Evolutionary conservation across 2,329 filamentous ascomycete genomes (phyloP).

Genomic region (Ophiostoma montium): DNA sequence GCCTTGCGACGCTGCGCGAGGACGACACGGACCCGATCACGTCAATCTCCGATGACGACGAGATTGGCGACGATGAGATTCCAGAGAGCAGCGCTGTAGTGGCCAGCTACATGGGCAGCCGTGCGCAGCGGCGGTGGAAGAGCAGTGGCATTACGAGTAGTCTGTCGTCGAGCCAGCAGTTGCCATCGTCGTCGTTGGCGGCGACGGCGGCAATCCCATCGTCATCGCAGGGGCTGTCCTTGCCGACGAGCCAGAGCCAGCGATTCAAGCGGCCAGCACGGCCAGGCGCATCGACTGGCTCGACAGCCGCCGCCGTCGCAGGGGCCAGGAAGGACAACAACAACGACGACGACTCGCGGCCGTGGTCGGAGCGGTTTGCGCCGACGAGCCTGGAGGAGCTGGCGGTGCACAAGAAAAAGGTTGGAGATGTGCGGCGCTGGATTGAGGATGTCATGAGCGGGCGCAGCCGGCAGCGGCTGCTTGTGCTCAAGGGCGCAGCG

Average conservation of each 20-base stretch:
- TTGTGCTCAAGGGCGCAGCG: constrained; percentile 80
- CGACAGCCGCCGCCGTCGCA: background rate
- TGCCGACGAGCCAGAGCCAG: constrained; percentile 33
- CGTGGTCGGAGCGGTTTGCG: constrained; percentile 79
- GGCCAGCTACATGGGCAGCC: constrained; percentile 40
- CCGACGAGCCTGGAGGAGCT: constrained; percentile 67
- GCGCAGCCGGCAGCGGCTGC: constrained; percentile 51
- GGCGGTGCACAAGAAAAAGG: constrained; percentile 89
- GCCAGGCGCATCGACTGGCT: constrained; percentile 6
- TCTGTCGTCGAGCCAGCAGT: constrained; percentile 1
- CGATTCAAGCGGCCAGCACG: constrained; percentile 34
- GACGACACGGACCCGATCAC: background rate
- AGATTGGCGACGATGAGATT: constrained; percentile 41
- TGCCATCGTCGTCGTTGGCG: background rate
- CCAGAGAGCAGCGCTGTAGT: constrained; percentile 33
- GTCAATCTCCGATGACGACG: constrained; percentile 28
- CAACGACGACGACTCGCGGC: constrained; percentile 44
- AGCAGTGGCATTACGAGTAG: constrained; percentile 14
- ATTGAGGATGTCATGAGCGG: constrained; percentile 59
- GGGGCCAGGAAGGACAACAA: too few species aligned
- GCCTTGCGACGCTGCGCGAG: background rate
- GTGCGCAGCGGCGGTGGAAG: constrained; percentile 39
- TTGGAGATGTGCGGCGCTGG: constrained; percentile 74
- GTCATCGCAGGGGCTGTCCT: background rate
- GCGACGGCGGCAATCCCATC: constrained; percentile 12